phyloP scores from a whole-genome alignment of 306 rosid genomes.

The Malus sieversii region DNA sequence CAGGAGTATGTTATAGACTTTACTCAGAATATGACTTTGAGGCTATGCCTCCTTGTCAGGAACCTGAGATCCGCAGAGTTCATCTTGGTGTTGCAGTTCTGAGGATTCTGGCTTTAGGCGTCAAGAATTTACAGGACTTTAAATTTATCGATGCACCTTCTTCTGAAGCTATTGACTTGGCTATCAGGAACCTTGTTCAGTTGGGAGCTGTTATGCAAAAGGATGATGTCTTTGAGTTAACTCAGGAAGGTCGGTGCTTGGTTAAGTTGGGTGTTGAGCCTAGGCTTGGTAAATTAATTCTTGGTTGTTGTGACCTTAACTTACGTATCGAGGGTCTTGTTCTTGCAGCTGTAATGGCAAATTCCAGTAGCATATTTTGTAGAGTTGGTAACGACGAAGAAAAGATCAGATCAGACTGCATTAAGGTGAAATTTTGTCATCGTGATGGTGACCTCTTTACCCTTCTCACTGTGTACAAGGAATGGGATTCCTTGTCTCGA shows the following conservation, averaged over 20 bases:
- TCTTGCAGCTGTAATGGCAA: conserved; percentile 89
- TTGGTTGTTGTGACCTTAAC: conserved; percentile 42
- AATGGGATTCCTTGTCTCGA: conserved; percentile 57
- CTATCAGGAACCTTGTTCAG: conserved; percentile 67
- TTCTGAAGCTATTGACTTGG: conserved; percentile 73
- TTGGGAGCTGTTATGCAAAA: conserved; percentile 52
- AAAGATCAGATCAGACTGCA: conserved; percentile 73
- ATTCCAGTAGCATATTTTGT: conserved; percentile 80
- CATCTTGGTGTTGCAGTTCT: conserved; percentile 95
- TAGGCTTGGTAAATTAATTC: conserved; percentile 85
- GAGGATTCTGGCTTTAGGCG: conserved; percentile 81
- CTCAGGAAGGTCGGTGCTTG: conserved; percentile 56
- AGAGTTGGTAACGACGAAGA: conserved; percentile 75
- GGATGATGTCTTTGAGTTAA: conserved; percentile 40
- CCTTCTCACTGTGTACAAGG: conserved; percentile 79
- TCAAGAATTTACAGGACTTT: conserved; percentile 63
- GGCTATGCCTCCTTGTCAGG: conserved; percentile 65
- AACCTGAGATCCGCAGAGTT: conserved; percentile 93
- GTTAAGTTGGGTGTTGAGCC: conserved; percentile 92
- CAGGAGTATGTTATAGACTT: conserved; percentile 87
- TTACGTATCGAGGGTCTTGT: conserved; percentile 75
- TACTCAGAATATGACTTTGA: conserved; percentile 69
- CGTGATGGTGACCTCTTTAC: conserved; percentile 86
- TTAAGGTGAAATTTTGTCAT: conserved; percentile 87
- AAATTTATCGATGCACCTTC: conserved; percentile 91